These are phyloP conservation scores for Lipomyces sp. DNA, from an alignment of 805 yeast species.

Conservation along the genomic window DNA sequence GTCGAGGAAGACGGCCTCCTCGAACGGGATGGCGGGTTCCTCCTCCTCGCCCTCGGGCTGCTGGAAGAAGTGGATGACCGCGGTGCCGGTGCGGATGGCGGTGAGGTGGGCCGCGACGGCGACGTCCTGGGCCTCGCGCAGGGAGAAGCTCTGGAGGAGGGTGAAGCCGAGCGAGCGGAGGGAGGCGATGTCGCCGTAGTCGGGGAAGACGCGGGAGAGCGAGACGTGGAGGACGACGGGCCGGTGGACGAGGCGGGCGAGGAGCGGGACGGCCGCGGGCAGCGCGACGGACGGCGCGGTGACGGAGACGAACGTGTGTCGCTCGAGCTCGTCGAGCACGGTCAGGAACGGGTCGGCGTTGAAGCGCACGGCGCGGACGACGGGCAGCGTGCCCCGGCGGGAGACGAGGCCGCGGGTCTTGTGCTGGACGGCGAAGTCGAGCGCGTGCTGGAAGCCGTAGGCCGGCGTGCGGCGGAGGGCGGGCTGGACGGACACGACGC, in stretches of 20 bases:
- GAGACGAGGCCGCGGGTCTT: constrained; percentile 27
- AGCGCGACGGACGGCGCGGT: constrained; percentile 53
- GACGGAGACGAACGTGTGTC: constrained; percentile 44
- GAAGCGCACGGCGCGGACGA: constrained; percentile 37
- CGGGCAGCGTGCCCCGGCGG: constrained; percentile 21
- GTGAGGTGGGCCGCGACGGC: constrained; percentile 58
- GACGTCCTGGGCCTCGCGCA: constrained; percentile 52
- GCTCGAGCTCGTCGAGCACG: constrained; percentile 40
- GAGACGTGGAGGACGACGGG: constrained; percentile 58
- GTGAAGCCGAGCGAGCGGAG: constrained; percentile 66
- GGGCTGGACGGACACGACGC: constrained; percentile 26
- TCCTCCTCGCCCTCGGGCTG: constrained; percentile 18
- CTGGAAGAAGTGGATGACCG: constrained; percentile 70
- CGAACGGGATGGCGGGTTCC: constrained; percentile 21
- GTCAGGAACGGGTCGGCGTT: constrained; percentile 54
- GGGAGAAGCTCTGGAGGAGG: constrained; percentile 62
- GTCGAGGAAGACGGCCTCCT: constrained; percentile 14
- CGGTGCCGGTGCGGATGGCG: constrained; percentile 47
- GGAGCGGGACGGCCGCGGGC: constrained; percentile 57
- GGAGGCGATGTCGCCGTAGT: constrained; percentile 66
- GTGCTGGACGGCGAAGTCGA: constrained; percentile 14
- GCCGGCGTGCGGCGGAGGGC: constrained; percentile 7
- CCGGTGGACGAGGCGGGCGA: constrained; percentile 42
- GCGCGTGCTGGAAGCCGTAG: constrained; percentile 21
- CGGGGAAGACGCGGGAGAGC: constrained; percentile 42